Evolutionary conservation across 495 filamentous ascomycete genomes (phyloP).

Genomic region (Coniosporium apollinis): DNA sequence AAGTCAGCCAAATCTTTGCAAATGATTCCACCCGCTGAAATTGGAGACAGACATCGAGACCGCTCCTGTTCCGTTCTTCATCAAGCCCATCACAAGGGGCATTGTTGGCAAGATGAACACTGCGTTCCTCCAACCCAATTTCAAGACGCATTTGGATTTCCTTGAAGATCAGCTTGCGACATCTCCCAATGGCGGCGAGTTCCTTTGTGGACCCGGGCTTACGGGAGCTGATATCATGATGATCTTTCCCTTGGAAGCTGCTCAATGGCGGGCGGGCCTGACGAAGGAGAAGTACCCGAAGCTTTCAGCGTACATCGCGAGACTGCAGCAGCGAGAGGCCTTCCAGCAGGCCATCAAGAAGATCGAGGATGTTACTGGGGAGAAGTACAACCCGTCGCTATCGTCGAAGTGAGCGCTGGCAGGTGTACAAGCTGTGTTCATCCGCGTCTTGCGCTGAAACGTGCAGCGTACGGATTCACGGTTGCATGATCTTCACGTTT

Average conservation of each 20-base stretch:
- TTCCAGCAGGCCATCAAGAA: constrained; percentile 36
- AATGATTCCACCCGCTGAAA: not conserved
- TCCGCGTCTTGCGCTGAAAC: no score
- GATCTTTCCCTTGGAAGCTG: constrained; percentile 52
- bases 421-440: no score
- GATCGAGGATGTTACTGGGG: constrained; percentile 18
- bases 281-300: constrained; percentile 41
- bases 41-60: constrained; percentile 36
- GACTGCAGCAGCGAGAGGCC: constrained; percentile 41
- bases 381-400: constrained; percentile 10
- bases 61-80: constrained; percentile 62
- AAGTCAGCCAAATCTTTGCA: constrained; percentile 15
- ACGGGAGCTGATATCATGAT: constrained; percentile 71
- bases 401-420: no score
- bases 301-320: constrained; percentile 43
- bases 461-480: no score
- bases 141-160: constrained; percentile 49
- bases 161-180: constrained; percentile 54
- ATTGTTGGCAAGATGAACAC: constrained; percentile 46
- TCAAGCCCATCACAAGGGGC: constrained; percentile 54
- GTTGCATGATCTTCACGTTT: no score
- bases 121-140: constrained; percentile 43
- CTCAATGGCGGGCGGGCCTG: constrained; percentile 25
- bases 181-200: constrained; percentile 44
- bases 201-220: constrained; percentile 52